Evolutionary conservation across 768 basidiomycete genomes (phyloP), one percentile per base, ranked within the genome.

Genomic region (Sutorius australiensis): DNA sequence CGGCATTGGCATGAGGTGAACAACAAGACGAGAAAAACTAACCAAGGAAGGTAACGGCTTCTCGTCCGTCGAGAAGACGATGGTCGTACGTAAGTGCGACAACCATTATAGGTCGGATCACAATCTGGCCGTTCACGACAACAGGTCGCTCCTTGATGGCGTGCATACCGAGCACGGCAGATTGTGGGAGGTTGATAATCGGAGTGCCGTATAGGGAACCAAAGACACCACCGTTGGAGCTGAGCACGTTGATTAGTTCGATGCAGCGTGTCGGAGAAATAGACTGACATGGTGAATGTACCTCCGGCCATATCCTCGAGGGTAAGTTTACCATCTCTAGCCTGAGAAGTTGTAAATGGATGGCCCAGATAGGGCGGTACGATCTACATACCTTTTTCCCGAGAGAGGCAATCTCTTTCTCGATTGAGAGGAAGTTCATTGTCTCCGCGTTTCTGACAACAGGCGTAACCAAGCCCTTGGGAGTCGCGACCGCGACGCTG

Each of bases 271-370:
- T 32, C 24, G 36, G 10, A 53, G 24, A 9, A 43, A 50, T 32
- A 32, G 34, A 75, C 87, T 58, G 60, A 93, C 92, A 98, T 98
- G 59, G 95, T 98, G 80, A 99, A 98, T n/a, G 92, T 86, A 45
- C 95, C 95, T 45, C 95, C 95, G 32, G 93, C 80, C 95, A 98
- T 98, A 71, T 99, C 95, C 70, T 98, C 97, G 48, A 98, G 80
- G n/a, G 88, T 86, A 48, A 98, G 80, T 72, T 97, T 97, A 62
- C 89, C 83, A 68, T 97, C 94, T 52, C 87, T 79, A 21, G 95
- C 95, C 84, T 86, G 59, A 13, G 48, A 52, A 40, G 46, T 46
- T 2, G 37, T 53, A 52, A 53, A 48, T 45, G 24, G 56, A 37
- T 50, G 53, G 45, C 44, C 34, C 37, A 32, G 30, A 56, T 41